phyloP scores from a whole-genome alignment of 495 filamentous ascomycete species.

The Xanthoparmelia taractica region DNA sequence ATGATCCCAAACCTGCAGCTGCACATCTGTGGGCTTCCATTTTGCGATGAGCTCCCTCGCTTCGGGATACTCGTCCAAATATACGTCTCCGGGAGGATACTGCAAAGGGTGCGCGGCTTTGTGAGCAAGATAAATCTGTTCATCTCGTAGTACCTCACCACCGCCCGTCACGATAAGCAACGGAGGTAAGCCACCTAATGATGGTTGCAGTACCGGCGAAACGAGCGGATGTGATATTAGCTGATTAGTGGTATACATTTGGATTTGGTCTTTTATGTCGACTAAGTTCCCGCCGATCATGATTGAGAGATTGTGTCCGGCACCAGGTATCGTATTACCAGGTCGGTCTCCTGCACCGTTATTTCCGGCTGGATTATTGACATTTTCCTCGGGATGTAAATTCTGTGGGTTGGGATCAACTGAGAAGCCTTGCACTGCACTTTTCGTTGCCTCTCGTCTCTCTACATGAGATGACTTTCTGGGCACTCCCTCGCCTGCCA shows the following conservation, averaged over 20 bases:
- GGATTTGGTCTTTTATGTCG: slow-evolving; percentile 83
- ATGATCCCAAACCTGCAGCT: slow-evolving; percentile 95
- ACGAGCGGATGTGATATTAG: slow-evolving; percentile 80
- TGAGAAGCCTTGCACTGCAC: slow-evolving; percentile 38
- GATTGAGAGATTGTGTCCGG: slow-evolving; percentile 46
- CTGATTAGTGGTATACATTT: slow-evolving; percentile 88
- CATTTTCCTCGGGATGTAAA: slow-evolving; percentile 24
- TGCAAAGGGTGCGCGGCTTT: slow-evolving; percentile 75
- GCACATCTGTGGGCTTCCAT: slow-evolving; percentile 79
- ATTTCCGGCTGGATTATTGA: slow-evolving; percentile 20
- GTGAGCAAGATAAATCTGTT: slow-evolving; percentile 91
- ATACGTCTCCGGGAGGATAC: slow-evolving; percentile 60
- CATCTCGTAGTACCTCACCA: slow-evolving; percentile 81
- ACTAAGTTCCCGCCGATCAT: slow-evolving; percentile 61
- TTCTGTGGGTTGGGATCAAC: slow-evolving; percentile 24
- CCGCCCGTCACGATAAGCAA: slow-evolving; percentile 79
- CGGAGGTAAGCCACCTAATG: slow-evolving; percentile 81
- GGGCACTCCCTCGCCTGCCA: slow-evolving; percentile 30
- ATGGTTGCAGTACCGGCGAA: slow-evolving; percentile 76
- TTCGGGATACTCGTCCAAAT: slow-evolving; percentile 58
- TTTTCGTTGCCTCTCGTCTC: slow-evolving; percentile 25
- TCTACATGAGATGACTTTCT: slow-evolving; percentile 29
- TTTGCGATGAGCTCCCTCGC: slow-evolving; percentile 45
- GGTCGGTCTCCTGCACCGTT: slow-evolving; percentile 18
- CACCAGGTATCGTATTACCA: slow-evolving; percentile 33